A percentile compares a stretch with the other conserved stretches of the same genome.
These are phyloP conservation scores for Paramyrothecium roridum DNA, from an alignment of 2,329 filamentous ascomycete genomes.

Conservation along the genomic window DNA sequence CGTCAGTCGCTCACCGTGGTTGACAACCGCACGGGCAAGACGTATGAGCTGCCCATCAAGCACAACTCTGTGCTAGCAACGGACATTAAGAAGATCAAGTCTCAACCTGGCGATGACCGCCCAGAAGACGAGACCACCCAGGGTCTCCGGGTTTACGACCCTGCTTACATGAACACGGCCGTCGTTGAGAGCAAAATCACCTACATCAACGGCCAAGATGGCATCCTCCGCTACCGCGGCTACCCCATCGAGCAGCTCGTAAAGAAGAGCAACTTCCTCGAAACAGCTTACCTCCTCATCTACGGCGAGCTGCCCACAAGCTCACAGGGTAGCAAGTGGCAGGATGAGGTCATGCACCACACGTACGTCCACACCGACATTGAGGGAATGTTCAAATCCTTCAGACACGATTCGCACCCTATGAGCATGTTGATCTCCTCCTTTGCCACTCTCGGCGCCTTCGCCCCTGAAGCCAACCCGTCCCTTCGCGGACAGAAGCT, in stretches of 20 bases:
- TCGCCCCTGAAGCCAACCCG: constrained; percentile 47
- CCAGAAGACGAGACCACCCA: constrained; percentile 44
- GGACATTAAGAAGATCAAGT: constrained; percentile 49
- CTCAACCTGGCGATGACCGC: constrained; percentile 27
- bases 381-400: constrained; percentile 47
- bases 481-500: constrained; percentile 47
- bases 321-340: constrained; percentile 37
- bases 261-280: constrained; percentile 45
- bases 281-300: constrained; percentile 47
- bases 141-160: constrained; percentile 47
- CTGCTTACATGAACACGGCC: constrained; percentile 52
- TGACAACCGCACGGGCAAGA: constrained; percentile 46
- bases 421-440: constrained; percentile 50
- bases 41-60: constrained; percentile 45
- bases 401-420: constrained; percentile 49
- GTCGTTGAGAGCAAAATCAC: constrained; percentile 47
- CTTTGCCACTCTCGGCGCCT: constrained; percentile 46
- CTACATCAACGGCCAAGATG: constrained; percentile 50
- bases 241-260: constrained; percentile 51
- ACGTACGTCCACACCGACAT: constrained; percentile 47
- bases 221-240: constrained; percentile 48
- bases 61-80: constrained; percentile 47
- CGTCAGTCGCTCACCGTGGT: constrained; percentile 37
- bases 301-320: constrained; percentile 46
- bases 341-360: constrained; percentile 48